phyloP scores from a whole-genome alignment of 2,329 filamentous ascomycete genomes.

The Pseudogymnoascus sp. region DNA sequence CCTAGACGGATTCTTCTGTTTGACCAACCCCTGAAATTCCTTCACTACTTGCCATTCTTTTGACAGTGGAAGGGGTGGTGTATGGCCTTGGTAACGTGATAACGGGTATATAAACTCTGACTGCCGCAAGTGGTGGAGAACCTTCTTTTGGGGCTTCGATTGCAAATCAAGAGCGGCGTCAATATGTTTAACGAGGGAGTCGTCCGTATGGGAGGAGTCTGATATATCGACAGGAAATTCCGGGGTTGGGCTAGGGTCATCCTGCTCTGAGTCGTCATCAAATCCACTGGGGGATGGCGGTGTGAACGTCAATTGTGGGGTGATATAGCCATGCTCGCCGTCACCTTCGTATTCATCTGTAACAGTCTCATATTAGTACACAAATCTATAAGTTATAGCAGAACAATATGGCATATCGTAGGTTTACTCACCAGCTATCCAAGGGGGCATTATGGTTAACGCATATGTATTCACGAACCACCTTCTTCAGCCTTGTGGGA shows the following conservation, averaged over 20 bases:
- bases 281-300: background rate
- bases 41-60: conserved; percentile 11
- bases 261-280: background rate
- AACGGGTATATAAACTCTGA: conserved; percentile 18
- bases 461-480: background rate
- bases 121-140: background rate
- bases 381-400: background rate
- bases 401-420: background rate
- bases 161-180: background rate
- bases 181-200: background rate
- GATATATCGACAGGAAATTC: background rate
- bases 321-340: background rate
- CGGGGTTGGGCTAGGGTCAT: background rate
- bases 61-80: conserved; percentile 16
- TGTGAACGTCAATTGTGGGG: background rate
- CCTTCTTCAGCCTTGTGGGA: background rate
- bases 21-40: conserved; percentile 14
- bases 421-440: background rate
- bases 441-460: background rate
- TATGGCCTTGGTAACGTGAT: conserved; percentile 23
- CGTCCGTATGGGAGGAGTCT: background rate
- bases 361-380: background rate
- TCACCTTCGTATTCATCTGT: background rate
- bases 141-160: background rate
- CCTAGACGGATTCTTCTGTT: conserved; percentile 11